These are phyloP conservation scores for Vigna trinervia DNA, from an alignment of 306 rosid genomes.

Conservation along the genomic window DNA sequence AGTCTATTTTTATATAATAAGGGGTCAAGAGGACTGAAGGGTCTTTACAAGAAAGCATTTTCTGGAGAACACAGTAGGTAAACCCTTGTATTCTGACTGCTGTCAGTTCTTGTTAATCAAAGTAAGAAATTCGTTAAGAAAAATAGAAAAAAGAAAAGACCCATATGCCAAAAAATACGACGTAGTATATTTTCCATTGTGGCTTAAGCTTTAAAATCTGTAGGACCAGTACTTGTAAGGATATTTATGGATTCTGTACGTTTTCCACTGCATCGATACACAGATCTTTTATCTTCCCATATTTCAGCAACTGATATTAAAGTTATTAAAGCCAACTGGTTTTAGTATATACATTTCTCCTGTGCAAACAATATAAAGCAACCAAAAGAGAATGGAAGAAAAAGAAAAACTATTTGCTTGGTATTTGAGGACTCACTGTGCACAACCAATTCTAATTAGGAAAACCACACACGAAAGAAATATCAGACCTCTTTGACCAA, in stretches of 20 bases:
- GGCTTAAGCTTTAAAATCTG: slow-evolving; percentile 24
- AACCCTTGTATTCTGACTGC: too few species aligned
- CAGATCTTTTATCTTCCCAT: background rate
- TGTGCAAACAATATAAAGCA: background rate
- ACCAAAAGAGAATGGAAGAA: background rate
- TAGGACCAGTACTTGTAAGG: background rate
- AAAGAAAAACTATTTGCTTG: slow-evolving; percentile 2
- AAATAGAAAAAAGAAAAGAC: background rate
- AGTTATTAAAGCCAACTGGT: background rate
- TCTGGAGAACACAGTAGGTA: too few species aligned
- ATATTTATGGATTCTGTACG: background rate
- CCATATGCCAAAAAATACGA: background rate
- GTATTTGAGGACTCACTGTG: slow-evolving; percentile 3
- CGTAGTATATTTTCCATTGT: background rate
- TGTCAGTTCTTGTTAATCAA: background rate
- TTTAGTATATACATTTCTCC: background rate
- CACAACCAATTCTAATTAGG: slow-evolving; percentile 9
- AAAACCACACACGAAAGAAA: background rate
- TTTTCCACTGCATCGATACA: background rate
- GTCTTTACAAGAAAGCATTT: too few species aligned
- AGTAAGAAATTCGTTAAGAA: slow-evolving; percentile 15
- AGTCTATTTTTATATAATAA: too few species aligned
- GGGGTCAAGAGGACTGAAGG: too few species aligned
- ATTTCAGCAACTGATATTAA: background rate
- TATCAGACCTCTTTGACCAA: slow-evolving; percentile 87